Conservation (phyloP, 257 asterid species). For the Forsythia viridissima region DNA sequence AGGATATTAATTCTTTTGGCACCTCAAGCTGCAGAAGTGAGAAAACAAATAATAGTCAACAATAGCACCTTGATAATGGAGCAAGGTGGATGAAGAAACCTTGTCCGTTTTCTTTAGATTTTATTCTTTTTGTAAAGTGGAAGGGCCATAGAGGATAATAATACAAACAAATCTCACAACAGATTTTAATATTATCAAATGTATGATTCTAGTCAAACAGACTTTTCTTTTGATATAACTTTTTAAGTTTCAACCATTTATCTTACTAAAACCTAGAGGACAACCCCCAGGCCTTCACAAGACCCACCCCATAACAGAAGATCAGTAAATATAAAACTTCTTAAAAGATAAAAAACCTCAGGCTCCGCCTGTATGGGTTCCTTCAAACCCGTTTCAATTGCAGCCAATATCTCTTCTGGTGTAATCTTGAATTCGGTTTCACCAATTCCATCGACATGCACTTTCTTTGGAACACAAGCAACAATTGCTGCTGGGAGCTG, state of each 20-base stretch:
- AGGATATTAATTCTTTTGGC: conserved; percentile 81
- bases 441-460: conserved; percentile 80
- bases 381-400: conserved; percentile 84
- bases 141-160: background rate
- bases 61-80: conserved; percentile 11
- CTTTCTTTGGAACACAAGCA: conserved; percentile 89
- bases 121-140: background rate
- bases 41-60: conserved; percentile 25
- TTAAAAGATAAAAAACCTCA: conserved; percentile 57
- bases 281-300: conserved; percentile 1
- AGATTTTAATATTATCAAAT: conserved; percentile 5
- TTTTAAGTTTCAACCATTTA: background rate
- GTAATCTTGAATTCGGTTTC: conserved; percentile 84
- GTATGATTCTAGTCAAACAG: conserved; percentile 4
- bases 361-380: conserved; percentile 96
- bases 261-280: conserved; percentile 10
- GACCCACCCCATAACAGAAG: conserved; percentile 12
- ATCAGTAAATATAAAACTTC: conserved; percentile 8
- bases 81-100: conserved; percentile 9
- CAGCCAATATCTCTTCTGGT: conserved; percentile 76
- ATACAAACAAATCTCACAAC: background rate
- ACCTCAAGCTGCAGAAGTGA: conserved; percentile 84
- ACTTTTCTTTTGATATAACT: conserved; percentile 8
- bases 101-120: background rate
- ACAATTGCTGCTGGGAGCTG: conserved; percentile 97